Conservation (phyloP, 306 rosid genomes). For the Hippophae gyantsensis region DNA sequence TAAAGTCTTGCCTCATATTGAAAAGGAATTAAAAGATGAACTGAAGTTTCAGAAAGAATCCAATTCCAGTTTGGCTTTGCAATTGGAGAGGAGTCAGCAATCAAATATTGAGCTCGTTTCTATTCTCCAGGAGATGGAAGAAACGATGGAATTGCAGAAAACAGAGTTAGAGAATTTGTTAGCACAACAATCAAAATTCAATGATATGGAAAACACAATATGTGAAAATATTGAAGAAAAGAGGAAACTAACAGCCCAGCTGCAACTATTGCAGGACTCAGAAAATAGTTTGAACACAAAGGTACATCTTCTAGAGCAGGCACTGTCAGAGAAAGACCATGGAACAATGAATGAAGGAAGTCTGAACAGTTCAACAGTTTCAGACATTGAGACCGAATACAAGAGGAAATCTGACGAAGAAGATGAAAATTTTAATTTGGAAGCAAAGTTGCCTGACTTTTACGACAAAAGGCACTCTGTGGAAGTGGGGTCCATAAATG, state of each 20-base stretch:
- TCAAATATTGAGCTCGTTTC: conserved; percentile 83
- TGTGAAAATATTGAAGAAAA: conserved; percentile 41
- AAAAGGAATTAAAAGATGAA: conserved; percentile 54
- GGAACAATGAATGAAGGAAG: conserved; percentile 25
- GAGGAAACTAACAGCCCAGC: conserved; percentile 31
- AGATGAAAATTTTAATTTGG: conserved; percentile 38
- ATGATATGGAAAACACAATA: conserved; percentile 36
- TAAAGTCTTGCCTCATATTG: conserved; percentile 33
- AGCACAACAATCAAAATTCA: conserved; percentile 33
- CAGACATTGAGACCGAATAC: conserved; percentile 37
- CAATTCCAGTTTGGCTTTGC: conserved; percentile 57
- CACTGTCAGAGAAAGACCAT: conserved; percentile 45
- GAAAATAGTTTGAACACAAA: conserved; percentile 41
- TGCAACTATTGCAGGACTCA: conserved; percentile 54
- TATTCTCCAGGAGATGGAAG: conserved; percentile 84
- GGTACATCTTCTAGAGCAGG: conserved; percentile 50
- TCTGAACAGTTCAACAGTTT: conserved; percentile 26
- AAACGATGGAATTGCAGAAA: conserved; percentile 59
- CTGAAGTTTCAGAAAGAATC: conserved; percentile 67
- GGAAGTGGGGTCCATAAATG: conserved; percentile 31
- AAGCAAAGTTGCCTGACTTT: conserved; percentile 36
- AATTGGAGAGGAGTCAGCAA: conserved; percentile 74
- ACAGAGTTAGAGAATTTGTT: conserved; percentile 53
- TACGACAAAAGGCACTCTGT: conserved; percentile 26
- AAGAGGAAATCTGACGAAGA: conserved; percentile 36